These are phyloP conservation scores for Coriaria nepalensis DNA, from an alignment of 306 rosid genomes.

Conservation along the genomic window DNA sequence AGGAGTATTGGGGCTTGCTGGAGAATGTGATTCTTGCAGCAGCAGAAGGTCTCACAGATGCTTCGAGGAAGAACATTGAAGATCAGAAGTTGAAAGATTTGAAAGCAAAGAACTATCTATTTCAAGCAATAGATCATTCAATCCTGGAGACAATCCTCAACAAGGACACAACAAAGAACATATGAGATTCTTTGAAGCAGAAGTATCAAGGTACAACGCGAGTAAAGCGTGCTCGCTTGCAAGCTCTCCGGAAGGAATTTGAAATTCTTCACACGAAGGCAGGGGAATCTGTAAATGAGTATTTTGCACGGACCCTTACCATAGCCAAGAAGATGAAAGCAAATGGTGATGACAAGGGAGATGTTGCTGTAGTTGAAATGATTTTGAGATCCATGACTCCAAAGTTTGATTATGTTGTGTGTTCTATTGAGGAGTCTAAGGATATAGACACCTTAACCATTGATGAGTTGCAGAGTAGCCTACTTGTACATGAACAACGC, in stretches of 20 bases:
- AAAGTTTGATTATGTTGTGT: not conserved
- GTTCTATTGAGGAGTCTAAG: not conserved
- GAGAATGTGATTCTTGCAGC: conserved; percentile 1
- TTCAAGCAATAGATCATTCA: not conserved
- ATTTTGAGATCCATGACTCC: conserved; percentile 1
- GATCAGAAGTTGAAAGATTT: not conserved
- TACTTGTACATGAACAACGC: conserved; percentile 8
- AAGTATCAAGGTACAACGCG: not conserved
- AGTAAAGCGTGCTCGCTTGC: not conserved
- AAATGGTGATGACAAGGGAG: not conserved
- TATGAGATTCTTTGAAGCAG: not conserved
- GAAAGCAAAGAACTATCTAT: not conserved
- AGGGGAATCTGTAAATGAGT: not conserved
- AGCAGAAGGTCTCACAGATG: not conserved
- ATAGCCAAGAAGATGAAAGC: conserved; percentile 1
- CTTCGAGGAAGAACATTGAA: not conserved
- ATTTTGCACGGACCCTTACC: not conserved
- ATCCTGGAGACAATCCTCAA: conserved; percentile 1
- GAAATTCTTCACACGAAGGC: not conserved
- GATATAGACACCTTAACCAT: not conserved
- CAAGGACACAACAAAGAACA: not conserved
- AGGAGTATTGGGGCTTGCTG: not conserved
- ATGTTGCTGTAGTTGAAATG: conserved; percentile 1
- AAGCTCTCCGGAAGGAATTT: not conserved
- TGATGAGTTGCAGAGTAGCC: conserved; percentile 7